Evolutionary conservation across 2,329 filamentous ascomycete species (phyloP), one percentile per base, ranked within the genome.

Genomic region (Plenodomus tracheiphilus): DNA sequence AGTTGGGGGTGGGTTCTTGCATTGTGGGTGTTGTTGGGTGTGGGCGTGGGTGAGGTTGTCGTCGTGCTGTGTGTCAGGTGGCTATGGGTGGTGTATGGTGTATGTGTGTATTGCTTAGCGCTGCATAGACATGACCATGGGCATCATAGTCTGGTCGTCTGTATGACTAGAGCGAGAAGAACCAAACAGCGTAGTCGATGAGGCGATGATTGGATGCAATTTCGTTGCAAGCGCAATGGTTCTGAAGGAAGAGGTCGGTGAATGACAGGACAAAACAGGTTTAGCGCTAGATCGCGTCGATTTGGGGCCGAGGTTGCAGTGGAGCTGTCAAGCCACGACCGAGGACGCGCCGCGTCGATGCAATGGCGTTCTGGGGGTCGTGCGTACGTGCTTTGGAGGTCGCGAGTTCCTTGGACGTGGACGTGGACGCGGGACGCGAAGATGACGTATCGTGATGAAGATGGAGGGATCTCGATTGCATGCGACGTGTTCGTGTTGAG

Each of bases 1-100:
- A 79, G 46, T 72, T 66, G 2, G 65, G 59, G 34, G 70, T 66
- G 4, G 58, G 51, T 56, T 68, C 66, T 39, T 64, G 60, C 65
- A 69, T 69, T 3, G 17, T n/a, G n/a, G n/a, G n/a, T n/a, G 37
- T 36, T 30, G 30, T 34, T 39, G 36, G 11, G 18, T 30, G 21
- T n/a, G n/a, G n/a, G n/a, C n/a, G n/a, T n/a, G n/a, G n/a, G n/a
- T n/a, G n/a, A n/a, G n/a, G n/a, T n/a, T n/a, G n/a, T n/a, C n/a
- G n/a, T n/a, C n/a, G n/a, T n/a, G n/a, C n/a, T n/a, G n/a, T n/a
- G n/a, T n/a, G n/a, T n/a, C n/a, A n/a, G n/a, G n/a, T n/a, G n/a
- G n/a, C n/a, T n/a, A n/a, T n/a, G n/a, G n/a, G n/a, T n/a, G n/a
- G n/a, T n/a, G n/a, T n/a, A n/a, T n/a, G n/a, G n/a, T n/a, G n/a